phyloP scores from a whole-genome alignment of 768 basidiomycete species.

The Daedaleopsis sinensis region DNA sequence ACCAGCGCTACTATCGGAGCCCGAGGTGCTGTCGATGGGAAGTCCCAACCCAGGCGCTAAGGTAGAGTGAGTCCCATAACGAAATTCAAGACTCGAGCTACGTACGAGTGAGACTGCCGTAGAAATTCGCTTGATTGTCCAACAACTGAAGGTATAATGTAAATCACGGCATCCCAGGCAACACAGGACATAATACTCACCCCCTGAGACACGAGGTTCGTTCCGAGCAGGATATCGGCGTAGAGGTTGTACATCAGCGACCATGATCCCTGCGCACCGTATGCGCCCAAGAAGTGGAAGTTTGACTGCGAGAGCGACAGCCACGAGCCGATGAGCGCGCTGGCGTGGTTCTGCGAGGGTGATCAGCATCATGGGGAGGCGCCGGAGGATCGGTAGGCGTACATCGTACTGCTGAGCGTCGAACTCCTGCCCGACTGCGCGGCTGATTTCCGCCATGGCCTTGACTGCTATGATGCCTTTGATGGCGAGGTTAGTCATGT shows the following conservation, averaged over 20 bases:
- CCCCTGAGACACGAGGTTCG: constrained; percentile 4
- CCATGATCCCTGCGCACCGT: constrained; percentile 16
- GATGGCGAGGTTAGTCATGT: constrained; percentile 27
- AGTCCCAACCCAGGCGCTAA: constrained; percentile 1
- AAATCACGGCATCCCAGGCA: background rate
- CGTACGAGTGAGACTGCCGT: background rate
- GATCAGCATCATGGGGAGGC: background rate
- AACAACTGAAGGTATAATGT: background rate
- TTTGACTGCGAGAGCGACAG: constrained; percentile 7
- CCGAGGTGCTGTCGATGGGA: constrained; percentile 9
- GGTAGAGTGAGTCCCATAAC: background rate
- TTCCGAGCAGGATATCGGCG: constrained; percentile 16
- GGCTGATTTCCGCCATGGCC: constrained; percentile 26
- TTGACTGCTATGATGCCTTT: constrained; percentile 30
- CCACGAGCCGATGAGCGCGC: constrained; percentile 10
- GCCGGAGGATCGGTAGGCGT: background rate
- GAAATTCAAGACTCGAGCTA: background rate
- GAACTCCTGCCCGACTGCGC: constrained; percentile 8
- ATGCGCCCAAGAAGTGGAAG: constrained; percentile 6
- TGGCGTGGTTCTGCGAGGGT: constrained; percentile 12
- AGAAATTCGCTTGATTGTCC: constrained; percentile 11
- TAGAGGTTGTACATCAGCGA: constrained; percentile 22
- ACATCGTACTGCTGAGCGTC: constrained; percentile 22
- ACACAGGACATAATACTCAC: constrained; percentile 1
- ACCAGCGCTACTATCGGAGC: background rate